Percentiles rank a stretch among this genome's conserved stretches.
Conservation (phyloP, 208 protist species). For the Acanthamoeba triangularis region DNA sequence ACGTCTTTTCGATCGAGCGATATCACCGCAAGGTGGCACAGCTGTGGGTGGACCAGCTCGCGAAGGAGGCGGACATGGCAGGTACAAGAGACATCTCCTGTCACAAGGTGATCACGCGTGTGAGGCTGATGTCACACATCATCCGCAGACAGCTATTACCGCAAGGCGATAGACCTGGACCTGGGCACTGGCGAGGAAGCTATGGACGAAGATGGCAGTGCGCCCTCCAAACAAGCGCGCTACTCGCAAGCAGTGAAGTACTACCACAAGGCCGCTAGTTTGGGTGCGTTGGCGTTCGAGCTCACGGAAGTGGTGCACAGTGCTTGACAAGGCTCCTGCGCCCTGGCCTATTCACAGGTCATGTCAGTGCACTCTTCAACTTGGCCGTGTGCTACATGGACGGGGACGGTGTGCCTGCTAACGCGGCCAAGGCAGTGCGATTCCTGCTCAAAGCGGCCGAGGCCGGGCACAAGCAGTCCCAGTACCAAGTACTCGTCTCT, state of each 20-base stretch:
- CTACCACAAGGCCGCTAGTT: slow-evolving; percentile 48
- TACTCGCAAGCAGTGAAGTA: slow-evolving; percentile 58
- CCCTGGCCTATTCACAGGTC: not conserved
- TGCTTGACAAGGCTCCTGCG: too few relatives aligned
- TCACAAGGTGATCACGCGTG: not conserved
- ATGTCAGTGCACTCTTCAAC: slow-evolving; percentile 30
- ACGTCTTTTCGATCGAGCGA: slow-evolving; percentile 50
- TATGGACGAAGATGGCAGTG: not conserved
- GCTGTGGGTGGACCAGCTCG: not conserved
- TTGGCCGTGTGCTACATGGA: slow-evolving; percentile 71
- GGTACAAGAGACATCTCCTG: not conserved
- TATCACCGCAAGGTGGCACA: slow-evolving; percentile 39
- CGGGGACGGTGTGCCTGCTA: slow-evolving; percentile 39
- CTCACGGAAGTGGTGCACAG: not conserved
- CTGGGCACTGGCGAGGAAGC: slow-evolving; percentile 21
- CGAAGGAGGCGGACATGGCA: slow-evolving; percentile 20
- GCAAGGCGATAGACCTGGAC: slow-evolving; percentile 53
- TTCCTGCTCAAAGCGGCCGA: slow-evolving; percentile 60
- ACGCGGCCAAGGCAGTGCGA: slow-evolving; percentile 7
- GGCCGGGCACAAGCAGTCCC: slow-evolving; percentile 63
- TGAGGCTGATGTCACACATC: not conserved
- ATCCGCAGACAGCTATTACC: slow-evolving; percentile 48
- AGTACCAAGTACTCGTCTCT: slow-evolving; percentile 38
- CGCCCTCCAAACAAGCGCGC: not conserved
- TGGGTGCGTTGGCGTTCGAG: not conserved